These are phyloP conservation scores for Nevesoporus exiguus DNA, from an alignment of 768 basidiomycete species.

Conservation along the genomic window DNA sequence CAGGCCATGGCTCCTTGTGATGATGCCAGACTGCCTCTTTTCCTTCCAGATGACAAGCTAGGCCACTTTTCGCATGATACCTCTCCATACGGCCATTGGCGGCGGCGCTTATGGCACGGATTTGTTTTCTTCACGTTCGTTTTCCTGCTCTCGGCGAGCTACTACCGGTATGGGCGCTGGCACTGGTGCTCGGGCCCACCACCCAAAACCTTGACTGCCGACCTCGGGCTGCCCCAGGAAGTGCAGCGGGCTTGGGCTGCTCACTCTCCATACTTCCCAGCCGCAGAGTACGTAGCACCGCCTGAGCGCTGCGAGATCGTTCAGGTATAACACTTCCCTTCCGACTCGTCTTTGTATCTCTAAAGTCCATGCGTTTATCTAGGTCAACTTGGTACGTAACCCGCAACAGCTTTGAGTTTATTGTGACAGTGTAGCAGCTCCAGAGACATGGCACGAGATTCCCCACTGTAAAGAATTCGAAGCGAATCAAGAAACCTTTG, in stretches of 20 bases:
- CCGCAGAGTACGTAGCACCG: slow-evolving; percentile 41
- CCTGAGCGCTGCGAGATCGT: slow-evolving; percentile 49
- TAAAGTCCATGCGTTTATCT: not conserved
- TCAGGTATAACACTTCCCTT: slow-evolving; percentile 41
- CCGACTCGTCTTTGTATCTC: not conserved
- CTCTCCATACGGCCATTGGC: not conserved
- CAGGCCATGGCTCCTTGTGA: not conserved
- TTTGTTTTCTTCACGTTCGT: slow-evolving; percentile 13
- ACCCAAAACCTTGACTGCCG: not conserved
- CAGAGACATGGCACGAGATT: slow-evolving; percentile 81
- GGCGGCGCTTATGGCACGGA: slow-evolving; percentile 1
- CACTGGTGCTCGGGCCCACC: not conserved
- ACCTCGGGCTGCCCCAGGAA: slow-evolving; percentile 15
- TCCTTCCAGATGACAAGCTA: slow-evolving; percentile 5
- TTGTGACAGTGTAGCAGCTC: slow-evolving; percentile 42
- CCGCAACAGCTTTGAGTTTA: no score
- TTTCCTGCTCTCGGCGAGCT: slow-evolving; percentile 12
- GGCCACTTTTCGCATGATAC: not conserved
- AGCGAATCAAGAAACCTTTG: slow-evolving; percentile 45
- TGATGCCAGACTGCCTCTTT: slow-evolving; percentile 6
- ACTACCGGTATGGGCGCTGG: slow-evolving; percentile 13
- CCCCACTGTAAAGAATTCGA: slow-evolving; percentile 53
- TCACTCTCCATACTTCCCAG: slow-evolving; percentile 59
- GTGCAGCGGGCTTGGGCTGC: slow-evolving; percentile 49
- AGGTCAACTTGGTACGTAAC: slow-evolving; percentile 32